These are phyloP conservation scores for Pichia sp. DNA, from an alignment of 1,139 yeast genomes.

Conservation along the genomic window DNA sequence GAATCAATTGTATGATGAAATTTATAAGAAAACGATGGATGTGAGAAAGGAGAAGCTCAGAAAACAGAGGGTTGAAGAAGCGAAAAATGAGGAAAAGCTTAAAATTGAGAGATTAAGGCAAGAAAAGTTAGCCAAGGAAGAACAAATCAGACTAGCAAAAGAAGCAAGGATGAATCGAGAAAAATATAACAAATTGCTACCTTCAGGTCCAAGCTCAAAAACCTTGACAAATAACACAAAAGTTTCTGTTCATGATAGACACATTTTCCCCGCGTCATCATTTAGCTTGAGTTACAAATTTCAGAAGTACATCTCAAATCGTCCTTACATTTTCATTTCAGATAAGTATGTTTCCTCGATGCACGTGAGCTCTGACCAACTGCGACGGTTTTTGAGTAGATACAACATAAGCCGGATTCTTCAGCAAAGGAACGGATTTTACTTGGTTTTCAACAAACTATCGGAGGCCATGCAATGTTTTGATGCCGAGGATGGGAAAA, in stretches of 20 bases:
- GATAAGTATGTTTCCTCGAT: slow-evolving; percentile 52
- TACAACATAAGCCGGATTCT: slow-evolving; percentile 66
- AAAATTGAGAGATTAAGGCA: slow-evolving; percentile 10
- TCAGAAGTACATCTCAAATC: slow-evolving; percentile 43
- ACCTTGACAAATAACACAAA: background rate
- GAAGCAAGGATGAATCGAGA: slow-evolving; percentile 5
- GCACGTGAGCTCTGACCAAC: slow-evolving; percentile 48
- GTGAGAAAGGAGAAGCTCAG: slow-evolving; percentile 19
- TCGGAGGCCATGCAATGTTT: slow-evolving; percentile 66
- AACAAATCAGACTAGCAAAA: background rate
- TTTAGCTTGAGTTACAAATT: slow-evolving; percentile 43
- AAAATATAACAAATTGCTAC: background rate
- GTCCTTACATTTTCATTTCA: slow-evolving; percentile 55
- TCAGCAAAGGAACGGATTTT: slow-evolving; percentile 63
- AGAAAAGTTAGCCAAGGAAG: slow-evolving; percentile 7
- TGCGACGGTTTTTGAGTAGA: slow-evolving; percentile 47
- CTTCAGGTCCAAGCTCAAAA: background rate
- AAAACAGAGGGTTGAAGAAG: slow-evolving; percentile 19
- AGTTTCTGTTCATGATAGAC: slow-evolving; percentile 28
- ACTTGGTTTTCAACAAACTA: slow-evolving; percentile 60
- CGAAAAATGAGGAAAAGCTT: slow-evolving; percentile 16
- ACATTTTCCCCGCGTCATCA: slow-evolving; percentile 33
- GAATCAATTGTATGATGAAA: slow-evolving; percentile 22
- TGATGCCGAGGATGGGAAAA: slow-evolving; percentile 60
- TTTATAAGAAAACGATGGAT: slow-evolving; percentile 24